phyloP scores from a whole-genome alignment of 2,329 filamentous ascomycete species.

The Epichloe coenophiala region DNA sequence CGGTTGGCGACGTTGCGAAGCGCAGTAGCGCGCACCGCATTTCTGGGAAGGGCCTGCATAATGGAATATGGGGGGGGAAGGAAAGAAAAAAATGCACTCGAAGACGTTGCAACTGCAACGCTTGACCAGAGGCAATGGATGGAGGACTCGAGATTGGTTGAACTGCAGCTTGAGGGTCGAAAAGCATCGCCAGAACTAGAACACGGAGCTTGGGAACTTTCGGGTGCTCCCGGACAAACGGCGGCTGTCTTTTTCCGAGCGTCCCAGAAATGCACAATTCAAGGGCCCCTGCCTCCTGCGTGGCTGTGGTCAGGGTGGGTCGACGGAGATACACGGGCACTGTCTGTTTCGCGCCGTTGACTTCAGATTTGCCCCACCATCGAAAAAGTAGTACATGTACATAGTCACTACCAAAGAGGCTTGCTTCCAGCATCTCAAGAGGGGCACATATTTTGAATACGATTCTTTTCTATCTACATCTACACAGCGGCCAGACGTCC shows the following conservation, averaged over 20 bases:
- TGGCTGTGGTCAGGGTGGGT: too few relatives aligned
- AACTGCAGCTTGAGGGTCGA: slow-evolving; percentile 10
- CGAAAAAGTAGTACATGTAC: not conserved
- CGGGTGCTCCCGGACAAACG: slow-evolving; percentile 12
- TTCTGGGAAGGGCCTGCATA: slow-evolving; percentile 78
- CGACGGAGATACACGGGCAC: too few relatives aligned
- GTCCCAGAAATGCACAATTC: not conserved
- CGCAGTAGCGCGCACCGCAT: slow-evolving; percentile 52
- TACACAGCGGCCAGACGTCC: not conserved
- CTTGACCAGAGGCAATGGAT: slow-evolving; percentile 9
- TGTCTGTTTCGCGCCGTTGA: too few relatives aligned
- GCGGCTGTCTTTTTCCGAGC: slow-evolving; percentile 13
- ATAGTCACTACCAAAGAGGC: not conserved
- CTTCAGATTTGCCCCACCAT: slow-evolving; percentile 2
- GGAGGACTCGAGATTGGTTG: slow-evolving; percentile 8
- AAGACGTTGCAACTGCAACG: slow-evolving; percentile 9
- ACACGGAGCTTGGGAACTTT: slow-evolving; percentile 5
- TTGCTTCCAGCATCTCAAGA: not conserved
- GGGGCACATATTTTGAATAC: not conserved
- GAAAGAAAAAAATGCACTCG: slow-evolving; percentile 2
- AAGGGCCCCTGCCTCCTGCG: not conserved
- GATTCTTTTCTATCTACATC: not conserved
- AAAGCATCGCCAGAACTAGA: slow-evolving; percentile 6
- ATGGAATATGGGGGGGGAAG: slow-evolving; percentile 20
- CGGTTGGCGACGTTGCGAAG: slow-evolving; percentile 53